A percentile compares a stretch with the other conserved stretches of the same genome.
Evolutionary conservation across 805 yeast genomes (phyloP).

Genomic region (Saturnispora saitoi): DNA sequence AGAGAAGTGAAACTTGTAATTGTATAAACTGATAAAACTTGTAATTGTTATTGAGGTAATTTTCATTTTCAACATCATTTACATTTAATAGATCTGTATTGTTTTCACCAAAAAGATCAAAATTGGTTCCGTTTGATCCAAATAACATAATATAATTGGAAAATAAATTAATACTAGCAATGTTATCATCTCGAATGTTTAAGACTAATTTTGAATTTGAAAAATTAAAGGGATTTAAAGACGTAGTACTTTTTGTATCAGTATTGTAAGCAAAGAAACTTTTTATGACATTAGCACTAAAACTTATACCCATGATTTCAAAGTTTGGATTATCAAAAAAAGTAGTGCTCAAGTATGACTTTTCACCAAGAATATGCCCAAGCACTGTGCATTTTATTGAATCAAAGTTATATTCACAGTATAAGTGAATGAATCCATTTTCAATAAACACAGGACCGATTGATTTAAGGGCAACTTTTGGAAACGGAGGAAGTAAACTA

Average conservation of each 20-base stretch:
- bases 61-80: too few species aligned
- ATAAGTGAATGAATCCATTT: conserved; percentile 20
- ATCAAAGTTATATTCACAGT: conserved; percentile 20
- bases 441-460: conserved; percentile 26
- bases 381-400: conserved; percentile 20
- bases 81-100: too few species aligned
- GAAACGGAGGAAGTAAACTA: too few species aligned
- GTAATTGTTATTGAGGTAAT: too few species aligned
- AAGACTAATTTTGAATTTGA: too few species aligned
- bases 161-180: conserved; percentile 8
- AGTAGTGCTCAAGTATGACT: conserved; percentile 20
- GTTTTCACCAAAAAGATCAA: not conserved
- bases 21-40: too few species aligned
- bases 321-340: conserved; percentile 18
- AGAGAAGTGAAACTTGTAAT: too few species aligned
- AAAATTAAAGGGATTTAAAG: too few species aligned
- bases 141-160: conserved; percentile 13
- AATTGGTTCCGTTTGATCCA: conserved; percentile 13
- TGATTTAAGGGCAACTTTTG: conserved; percentile 12
- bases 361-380: conserved; percentile 22
- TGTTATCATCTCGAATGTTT: not conserved
- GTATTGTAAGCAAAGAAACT: too few species aligned
- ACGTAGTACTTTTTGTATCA: too few species aligned
- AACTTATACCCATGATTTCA: conserved; percentile 16
- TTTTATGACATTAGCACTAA: not conserved